A percentile compares a stretch with the other conserved stretches of the same genome.
phyloP scores from a whole-genome alignment of 2,329 filamentous ascomycete genomes.

The Beauveria medogensis region DNA sequence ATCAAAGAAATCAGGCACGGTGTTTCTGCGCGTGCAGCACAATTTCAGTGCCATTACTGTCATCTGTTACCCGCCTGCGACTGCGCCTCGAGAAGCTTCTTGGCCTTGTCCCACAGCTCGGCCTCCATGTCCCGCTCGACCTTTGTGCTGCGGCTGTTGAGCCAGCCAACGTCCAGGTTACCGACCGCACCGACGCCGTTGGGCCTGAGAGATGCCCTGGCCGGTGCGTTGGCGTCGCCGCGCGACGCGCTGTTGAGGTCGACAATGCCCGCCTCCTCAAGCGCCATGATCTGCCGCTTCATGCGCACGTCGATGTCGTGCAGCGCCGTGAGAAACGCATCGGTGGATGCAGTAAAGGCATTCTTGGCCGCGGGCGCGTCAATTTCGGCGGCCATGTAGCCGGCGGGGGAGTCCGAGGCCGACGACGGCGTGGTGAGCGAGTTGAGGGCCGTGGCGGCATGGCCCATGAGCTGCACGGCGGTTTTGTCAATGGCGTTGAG shows the following conservation, averaged over 20 bases:
- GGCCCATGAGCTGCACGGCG: constrained; percentile 30
- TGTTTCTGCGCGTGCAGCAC: too few relatives aligned
- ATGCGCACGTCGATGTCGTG: constrained; percentile 68
- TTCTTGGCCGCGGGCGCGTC: constrained; percentile 44
- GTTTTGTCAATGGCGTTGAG: constrained; percentile 69
- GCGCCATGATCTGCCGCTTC: constrained; percentile 57
- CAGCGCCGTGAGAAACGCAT: constrained; percentile 63
- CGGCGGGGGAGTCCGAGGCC: constrained; percentile 9
- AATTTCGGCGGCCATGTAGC: constrained; percentile 19
- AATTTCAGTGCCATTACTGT: too few relatives aligned
- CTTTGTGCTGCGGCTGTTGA: constrained; percentile 78
- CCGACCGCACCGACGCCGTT: constrained; percentile 48
- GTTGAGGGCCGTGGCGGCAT: constrained; percentile 40
- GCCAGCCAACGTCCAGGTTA: constrained; percentile 72
- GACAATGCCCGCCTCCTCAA: constrained; percentile 76
- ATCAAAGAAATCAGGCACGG: too few relatives aligned
- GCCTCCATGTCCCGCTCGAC: constrained; percentile 78
- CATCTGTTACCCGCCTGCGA: not conserved
- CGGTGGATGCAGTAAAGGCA: constrained; percentile 51
- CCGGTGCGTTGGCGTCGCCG: constrained; percentile 25
- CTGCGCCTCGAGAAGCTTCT: constrained; percentile 27
- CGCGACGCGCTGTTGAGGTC: constrained; percentile 32
- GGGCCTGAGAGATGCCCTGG: constrained; percentile 41
- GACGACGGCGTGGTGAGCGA: constrained; percentile 31
- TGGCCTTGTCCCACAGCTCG: constrained; percentile 58